Evolutionary conservation across 164 flowering plant genomes (phyloP), one percentile per base, ranked within the genome.

Genomic region (Liriodendron chinense): DNA sequence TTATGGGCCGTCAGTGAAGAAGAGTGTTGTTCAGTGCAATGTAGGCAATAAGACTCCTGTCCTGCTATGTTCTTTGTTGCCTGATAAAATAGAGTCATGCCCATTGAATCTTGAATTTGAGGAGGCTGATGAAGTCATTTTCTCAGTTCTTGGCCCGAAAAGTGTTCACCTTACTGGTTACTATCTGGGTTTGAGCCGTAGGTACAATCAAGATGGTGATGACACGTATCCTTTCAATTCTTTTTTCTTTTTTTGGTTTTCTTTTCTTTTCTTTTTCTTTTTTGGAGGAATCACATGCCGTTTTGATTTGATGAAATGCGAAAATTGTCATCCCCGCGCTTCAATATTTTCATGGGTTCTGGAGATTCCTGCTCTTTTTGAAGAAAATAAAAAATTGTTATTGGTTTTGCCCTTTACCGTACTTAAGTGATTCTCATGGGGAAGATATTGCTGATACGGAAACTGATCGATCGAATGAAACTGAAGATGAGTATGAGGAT

Each of bases 81-180:
- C 97, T 0, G 88, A 84, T 9, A 87, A 84, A 75, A 77, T 48
- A 14, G 99, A 96, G 65, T 84, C 83, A 1, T 92, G 92, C 73
- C 67, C 89, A 0, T 78, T 94, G 83, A 81, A 89, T 83, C 89
- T 90, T 66, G 95, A 92, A 75, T 91, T 93, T 71, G 94, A 90
- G 77, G 92, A 87, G 71, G 87, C 83, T 9, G 94, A 87, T 23
- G 80, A 77, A 14, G 93, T 93, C 4, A 73, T 81, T 6, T 96
- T 96, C 84, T 89, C 99, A 2, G 91, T 94, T 61, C 56, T 82
- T 73, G 99, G 99, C 14, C 80, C 89, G 3, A 81, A 83, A 62
- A 94, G 95, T 75, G 84, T 94, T 69, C 94, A 94, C 78, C 94
- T 96, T 28, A 83, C 93, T 76, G 98, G 99, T 21, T 92, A 83